phyloP scores from a whole-genome alignment of 345 rosid species.

The Euclidium syriacum region DNA sequence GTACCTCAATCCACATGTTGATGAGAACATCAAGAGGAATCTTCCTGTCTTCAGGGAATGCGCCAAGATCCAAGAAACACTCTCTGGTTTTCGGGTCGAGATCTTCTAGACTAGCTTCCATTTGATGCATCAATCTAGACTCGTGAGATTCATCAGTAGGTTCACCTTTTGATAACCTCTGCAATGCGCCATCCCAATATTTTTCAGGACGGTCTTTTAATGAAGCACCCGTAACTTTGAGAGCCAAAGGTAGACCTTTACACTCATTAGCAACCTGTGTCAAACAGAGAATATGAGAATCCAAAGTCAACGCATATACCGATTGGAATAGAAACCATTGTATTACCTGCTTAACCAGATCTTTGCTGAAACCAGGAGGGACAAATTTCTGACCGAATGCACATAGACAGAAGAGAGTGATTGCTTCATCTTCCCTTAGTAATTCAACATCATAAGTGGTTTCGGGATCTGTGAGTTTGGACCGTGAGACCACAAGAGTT shows the following conservation, averaged over 20 bases:
- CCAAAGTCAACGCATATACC: neutral
- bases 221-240: slow-evolving; percentile 90
- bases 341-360: slow-evolving; percentile 63
- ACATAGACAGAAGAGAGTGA: slow-evolving; percentile 48
- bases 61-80: slow-evolving; percentile 88
- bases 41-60: slow-evolving; percentile 91
- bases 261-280: slow-evolving; percentile 72
- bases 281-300: slow-evolving; percentile 11
- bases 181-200: slow-evolving; percentile 66
- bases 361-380: no score
- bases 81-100: slow-evolving; percentile 49
- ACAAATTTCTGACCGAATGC: slow-evolving; percentile 57
- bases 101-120: slow-evolving; percentile 63
- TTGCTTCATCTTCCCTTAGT: slow-evolving; percentile 50
- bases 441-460: slow-evolving; percentile 44
- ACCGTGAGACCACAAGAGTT: no score
- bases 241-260: slow-evolving; percentile 93
- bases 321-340: neutral
- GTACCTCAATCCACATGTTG: slow-evolving; percentile 82
- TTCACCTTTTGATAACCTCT: slow-evolving; percentile 61
- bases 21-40: slow-evolving; percentile 84
- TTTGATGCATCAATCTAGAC: slow-evolving; percentile 56
- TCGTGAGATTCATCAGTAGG: slow-evolving; percentile 71
- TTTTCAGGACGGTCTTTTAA: slow-evolving; percentile 51
- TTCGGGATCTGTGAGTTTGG: slow-evolving; percentile 35